phyloP scores from a whole-genome alignment of 257 asterid species.

The Rhazya stricta region DNA sequence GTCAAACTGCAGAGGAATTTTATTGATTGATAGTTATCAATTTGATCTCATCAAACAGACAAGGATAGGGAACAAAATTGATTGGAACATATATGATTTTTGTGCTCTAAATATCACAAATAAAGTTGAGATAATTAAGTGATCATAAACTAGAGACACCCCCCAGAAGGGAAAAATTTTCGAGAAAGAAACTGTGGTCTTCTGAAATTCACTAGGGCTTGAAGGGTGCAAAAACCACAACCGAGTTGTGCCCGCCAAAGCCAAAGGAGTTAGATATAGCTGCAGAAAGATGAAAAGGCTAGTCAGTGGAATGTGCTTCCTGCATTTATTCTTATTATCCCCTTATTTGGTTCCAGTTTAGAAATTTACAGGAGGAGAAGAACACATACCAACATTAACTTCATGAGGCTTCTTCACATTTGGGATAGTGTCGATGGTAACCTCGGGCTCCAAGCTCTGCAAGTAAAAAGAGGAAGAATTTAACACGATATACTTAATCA shows the following conservation, averaged over 20 bases:
- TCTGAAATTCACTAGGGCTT: constrained; percentile 32
- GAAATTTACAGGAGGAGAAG: not conserved
- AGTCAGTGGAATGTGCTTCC: not conserved
- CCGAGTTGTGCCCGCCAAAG: constrained; percentile 66
- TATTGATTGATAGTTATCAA: not conserved
- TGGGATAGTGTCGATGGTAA: constrained; percentile 47
- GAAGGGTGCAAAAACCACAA: constrained; percentile 71
- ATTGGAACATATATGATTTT: not conserved
- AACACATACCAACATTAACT: constrained; percentile 57
- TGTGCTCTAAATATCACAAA: not conserved
- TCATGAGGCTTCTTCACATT: constrained; percentile 64
- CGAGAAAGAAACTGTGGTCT: not conserved
- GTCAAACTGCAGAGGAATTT: not conserved
- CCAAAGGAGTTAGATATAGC: constrained; percentile 74
- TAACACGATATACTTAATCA: not conserved
- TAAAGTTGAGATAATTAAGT: not conserved
- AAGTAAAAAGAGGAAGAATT: not conserved
- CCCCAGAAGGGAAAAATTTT: not conserved
- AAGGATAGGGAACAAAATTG: not conserved
- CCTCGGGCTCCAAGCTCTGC: constrained; percentile 27
- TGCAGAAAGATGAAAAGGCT: constrained; percentile 17
- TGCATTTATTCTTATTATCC: not conserved
- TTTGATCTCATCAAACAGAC: not conserved
- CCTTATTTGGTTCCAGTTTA: not conserved
- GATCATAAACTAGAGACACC: not conserved